Base-by-base conservation (phyloP, 2,329 filamentous ascomycete species). In the Chrysoporthe austroafricana region DNA sequence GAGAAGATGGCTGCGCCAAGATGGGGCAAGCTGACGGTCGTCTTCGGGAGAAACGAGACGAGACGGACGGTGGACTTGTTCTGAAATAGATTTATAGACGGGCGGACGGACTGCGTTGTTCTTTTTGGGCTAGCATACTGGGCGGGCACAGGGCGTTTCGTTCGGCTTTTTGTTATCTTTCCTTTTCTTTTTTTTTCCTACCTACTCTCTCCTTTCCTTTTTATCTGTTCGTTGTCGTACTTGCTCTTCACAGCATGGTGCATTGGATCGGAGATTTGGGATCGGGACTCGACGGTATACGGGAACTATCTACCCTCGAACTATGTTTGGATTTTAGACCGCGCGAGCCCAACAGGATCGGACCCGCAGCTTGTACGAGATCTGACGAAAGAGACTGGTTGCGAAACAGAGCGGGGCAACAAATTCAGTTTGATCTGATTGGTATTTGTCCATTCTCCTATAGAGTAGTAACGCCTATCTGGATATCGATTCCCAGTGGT, bases 401-500 rank as follows among this genome's bases (percentile, higher is more conserved):
- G 36, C 21, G 26, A 21, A 8, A 21, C 14, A 21, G 11, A 32
- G 5, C 11, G 2, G 11, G 48, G 26, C 26, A 21, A 1, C n/a
- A 26, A 13, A 5, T 32, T 34, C 5, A 32, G 26, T 14, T 42
- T 58, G 56, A 16, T 34, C 7, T 34, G 13, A 54, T 32, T 54
- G 50, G 50, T 36, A 36, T 58, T 42, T n/a, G 36, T 36, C 56
- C 56, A 58, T 21, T 39, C 34, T 58, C 34, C 2, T 58, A 16
- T 4, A 42, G 34, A 36, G 56, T 42, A 58, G 26, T 58, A 62
- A 52, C 60, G 43, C 58, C 39, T 43, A 44, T 44, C 6, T 61
- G 58, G 58, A 61, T 26, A 46, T 61, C 39, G 39, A 44, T n/a
- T 44, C 44, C 60, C 44, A 6, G n/a, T 62, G 59, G 42, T 62